Base-by-base conservation (phyloP, 2,329 filamentous ascomycete species). In the Fusarium abutilonis region DNA sequence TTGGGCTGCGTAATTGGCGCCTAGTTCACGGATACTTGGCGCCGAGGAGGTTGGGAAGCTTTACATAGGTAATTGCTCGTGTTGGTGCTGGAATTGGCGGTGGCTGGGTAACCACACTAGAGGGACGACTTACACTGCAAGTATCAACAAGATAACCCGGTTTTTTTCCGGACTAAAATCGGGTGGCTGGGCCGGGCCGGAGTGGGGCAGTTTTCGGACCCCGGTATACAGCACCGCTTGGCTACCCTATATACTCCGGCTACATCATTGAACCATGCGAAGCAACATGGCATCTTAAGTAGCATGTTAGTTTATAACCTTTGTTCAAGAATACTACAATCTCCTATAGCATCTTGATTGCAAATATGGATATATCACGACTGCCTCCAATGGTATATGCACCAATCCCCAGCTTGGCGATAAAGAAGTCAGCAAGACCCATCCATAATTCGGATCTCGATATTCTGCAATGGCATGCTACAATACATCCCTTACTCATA, bases 31-130 rank as follows among this genome's bases (percentile, higher is more conserved):
- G 28, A 29, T 34, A 41, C 31, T 52, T 58, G 56, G 46, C 45
- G 56, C 45, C 56, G 13, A 31, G 55, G 56, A 60, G 56, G 56
- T 43, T 60, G 56, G 56, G 47, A 34, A 21, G 26, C 35, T 17
- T 10, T 23, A 23, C 21, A 23, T 23, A 23, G 51, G 44, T 14
- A 40, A 31, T 13, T 49, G 19, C 39, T 47, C 41, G 47, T 28
- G 56, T 36, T 49, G 56, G 41, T 23, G 21, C 21, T 23, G 21
- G 21, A 23, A 23, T 23, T 23, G 21, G 21, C 34, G 55, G 56
- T 59, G 56, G 56, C 36, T 52, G 48, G 56, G 34, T 48, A 55
- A 48, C 29, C 48, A 35, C 10, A 28, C 28, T 29, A 29, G 21
- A 6, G 21, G 21, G 21, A 23, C 4, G 21, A 23, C 21, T 23